Evolutionary conservation across 192 early-diverging fungal genomes (phyloP).

Genomic region (Funneliformis mosseae): DNA sequence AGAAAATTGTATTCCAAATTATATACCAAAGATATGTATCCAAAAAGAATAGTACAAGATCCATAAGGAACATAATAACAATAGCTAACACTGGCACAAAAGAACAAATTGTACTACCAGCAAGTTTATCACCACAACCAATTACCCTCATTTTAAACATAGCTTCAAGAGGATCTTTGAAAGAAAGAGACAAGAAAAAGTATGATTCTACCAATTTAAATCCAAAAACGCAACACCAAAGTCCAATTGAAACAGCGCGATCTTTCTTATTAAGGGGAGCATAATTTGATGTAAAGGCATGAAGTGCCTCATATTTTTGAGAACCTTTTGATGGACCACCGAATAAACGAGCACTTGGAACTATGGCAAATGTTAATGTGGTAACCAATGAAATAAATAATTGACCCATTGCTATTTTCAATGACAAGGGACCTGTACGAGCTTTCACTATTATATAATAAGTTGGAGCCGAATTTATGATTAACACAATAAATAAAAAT

Average conservation of each 20-base stretch:
- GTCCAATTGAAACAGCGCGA: slow-evolving; percentile 65
- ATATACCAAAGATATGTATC: slow-evolving; percentile 91
- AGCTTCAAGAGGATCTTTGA: slow-evolving; percentile 73
- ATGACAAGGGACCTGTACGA: slow-evolving; percentile 50
- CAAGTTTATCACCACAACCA: slow-evolving; percentile 63
- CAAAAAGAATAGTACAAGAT: slow-evolving; percentile 76
- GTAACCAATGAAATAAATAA: slow-evolving; percentile 69
- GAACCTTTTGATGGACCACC: slow-evolving; percentile 38
- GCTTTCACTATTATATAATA: slow-evolving; percentile 57
- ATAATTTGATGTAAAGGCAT: slow-evolving; percentile 76
- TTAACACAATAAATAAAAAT: slow-evolving; percentile 61
- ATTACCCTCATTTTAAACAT: slow-evolving; percentile 50
- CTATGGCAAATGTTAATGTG: slow-evolving; percentile 65
- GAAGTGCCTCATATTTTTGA: slow-evolving; percentile 47
- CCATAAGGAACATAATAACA: slow-evolving; percentile 73
- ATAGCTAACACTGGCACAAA: slow-evolving; percentile 72
- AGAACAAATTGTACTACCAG: slow-evolving; percentile 59
- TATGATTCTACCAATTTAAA: slow-evolving; percentile 83
- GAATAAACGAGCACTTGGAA: slow-evolving; percentile 67
- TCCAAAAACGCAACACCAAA: slow-evolving; percentile 73
- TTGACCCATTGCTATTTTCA: slow-evolving; percentile 65
- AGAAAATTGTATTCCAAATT: slow-evolving; percentile 82
- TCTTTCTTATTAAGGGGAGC: slow-evolving; percentile 67
- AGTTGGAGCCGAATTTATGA: slow-evolving; percentile 65
- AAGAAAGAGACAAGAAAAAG: slow-evolving; percentile 80